Evolutionary conservation across 352 stramenopile species (phyloP), one percentile per base, ranked within the genome.

Genomic region (Pythium phragmitis): DNA sequence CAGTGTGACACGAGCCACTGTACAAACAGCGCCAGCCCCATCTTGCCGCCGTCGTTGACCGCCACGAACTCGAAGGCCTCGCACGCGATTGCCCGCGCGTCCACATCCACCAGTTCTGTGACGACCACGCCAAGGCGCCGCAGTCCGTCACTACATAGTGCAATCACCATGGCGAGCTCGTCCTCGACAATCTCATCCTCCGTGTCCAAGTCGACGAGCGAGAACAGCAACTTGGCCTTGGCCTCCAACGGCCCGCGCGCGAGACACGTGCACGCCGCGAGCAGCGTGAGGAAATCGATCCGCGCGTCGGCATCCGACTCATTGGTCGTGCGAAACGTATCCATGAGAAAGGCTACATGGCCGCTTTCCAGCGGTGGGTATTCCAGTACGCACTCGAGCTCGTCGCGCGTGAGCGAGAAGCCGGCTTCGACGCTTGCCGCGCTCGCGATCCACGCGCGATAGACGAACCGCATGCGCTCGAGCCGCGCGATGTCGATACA

Each of bases 111-210:
- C 21, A 85, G 23, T 17, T 54, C 28, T 3, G 67, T 63, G 6
- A 51, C 21, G 52, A 59, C 36, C 0, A 93, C 17, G 0, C 71
- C 65, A 1, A 91, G 68, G 0, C 78, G 68, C 3, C 52, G 42
- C 12, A 93, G 52, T 0, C 82, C 84, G 12, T 79, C 65, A 37
- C 58, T 77, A 45, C 74, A 87, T 7, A 79, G 65, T 12, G 75
- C 76, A n/a, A 93, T 69, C 4, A 88, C 60, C 51, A 93, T 73
- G 26, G 79, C 82, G 47, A 93, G 68, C 65, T 91, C 82, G 34
- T 80, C 73, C 59, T 89, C 80, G 60, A 82, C 74, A 43, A 90
- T 82, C 58, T 92, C 84, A 66, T 92, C 84, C 51, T 92, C 84
- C 1, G 69, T 80, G 57, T 92, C 82, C 47, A 92, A 68, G 58